These are phyloP conservation scores for Paramecium caudatum DNA, from an alignment of 73 alveolate genomes.

Conservation along the genomic window DNA sequence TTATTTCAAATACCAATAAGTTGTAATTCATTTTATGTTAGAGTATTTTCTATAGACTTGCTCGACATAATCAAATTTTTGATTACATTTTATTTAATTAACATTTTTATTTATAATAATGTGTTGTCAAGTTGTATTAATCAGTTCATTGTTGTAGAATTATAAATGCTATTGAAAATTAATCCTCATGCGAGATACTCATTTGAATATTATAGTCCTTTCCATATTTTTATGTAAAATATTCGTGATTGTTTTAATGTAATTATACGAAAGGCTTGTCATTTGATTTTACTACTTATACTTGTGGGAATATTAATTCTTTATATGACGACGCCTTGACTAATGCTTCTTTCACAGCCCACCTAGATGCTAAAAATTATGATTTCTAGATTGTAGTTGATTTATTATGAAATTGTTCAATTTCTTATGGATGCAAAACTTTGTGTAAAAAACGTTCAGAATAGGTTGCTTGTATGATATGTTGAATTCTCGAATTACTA, in stretches of 20 bases:
- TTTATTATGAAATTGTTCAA: neutral
- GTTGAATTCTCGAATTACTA: neutral
- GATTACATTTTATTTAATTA: constrained; percentile 13
- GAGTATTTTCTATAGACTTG: neutral
- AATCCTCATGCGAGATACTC: constrained; percentile 47
- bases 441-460: neutral
- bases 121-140: too few relatives aligned
- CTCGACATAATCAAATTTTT: neutral
- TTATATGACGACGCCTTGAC: constrained; percentile 26
- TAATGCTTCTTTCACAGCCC: constrained; percentile 55
- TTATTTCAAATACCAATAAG: constrained; percentile 6
- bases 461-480: neutral
- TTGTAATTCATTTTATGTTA: neutral
- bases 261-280: neutral
- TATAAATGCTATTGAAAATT: neutral
- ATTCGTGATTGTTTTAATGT: neutral
- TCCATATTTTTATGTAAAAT: constrained; percentile 22
- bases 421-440: neutral
- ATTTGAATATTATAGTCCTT: neutral
- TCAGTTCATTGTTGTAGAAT: too few relatives aligned
- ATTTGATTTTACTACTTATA: neutral
- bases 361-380: constrained; percentile 57
- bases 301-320: constrained; percentile 30
- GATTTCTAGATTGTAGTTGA: neutral
- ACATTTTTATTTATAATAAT: neutral